Evolutionary conservation across 129 eudicot species (phyloP), one percentile per base, ranked within the genome.

Genomic region (Helichrysum umbraculigerum): DNA sequence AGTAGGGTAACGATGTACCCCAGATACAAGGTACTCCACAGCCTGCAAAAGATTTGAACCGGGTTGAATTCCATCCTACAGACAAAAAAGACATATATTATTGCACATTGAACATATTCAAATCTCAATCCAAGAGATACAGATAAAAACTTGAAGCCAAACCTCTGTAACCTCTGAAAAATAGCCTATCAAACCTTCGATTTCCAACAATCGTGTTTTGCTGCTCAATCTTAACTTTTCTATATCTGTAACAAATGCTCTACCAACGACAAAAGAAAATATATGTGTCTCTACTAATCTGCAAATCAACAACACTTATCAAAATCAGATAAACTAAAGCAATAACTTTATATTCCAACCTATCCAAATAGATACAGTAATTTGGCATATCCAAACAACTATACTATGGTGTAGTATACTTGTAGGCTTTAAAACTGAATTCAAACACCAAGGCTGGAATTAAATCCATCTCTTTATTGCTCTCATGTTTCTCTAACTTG

Each of bases 221-320:
- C 84, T 95, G 82, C 94, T 95, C 71, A 87, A 75, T 77, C 86
- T 91, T 84, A 95, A 83, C 87, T 95, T 95, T 58, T 87, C 99
- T 66, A 91, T 85, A 89, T 95, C 97, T 19, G 96, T 87, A 61
- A 95, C 99, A 78, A 95, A 95, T 61, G 99, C 99, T 85, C 99
- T 91, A 81, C 99, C 99, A 67, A 95, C 96, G 50, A 95, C 99
- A 83, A 95, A 95, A 75, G 95, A 89, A 84, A 95, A 95, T 82
- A 95, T 91, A 88, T 95, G 99, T 68, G 92, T 89, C 87, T 95
- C 99, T 83, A 95, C 97, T 84, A 95, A 89, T 90, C 99, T 95
- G 99, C 79, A 66, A 78, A 83, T 50, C 37, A 75, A 68, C 7
- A 56, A 41, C 33, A 56, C 30, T 57, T 68, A 30, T 32, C 28